Conservation (phyloP, 208 protist species). For the Trypanosoma theileri region DNA sequence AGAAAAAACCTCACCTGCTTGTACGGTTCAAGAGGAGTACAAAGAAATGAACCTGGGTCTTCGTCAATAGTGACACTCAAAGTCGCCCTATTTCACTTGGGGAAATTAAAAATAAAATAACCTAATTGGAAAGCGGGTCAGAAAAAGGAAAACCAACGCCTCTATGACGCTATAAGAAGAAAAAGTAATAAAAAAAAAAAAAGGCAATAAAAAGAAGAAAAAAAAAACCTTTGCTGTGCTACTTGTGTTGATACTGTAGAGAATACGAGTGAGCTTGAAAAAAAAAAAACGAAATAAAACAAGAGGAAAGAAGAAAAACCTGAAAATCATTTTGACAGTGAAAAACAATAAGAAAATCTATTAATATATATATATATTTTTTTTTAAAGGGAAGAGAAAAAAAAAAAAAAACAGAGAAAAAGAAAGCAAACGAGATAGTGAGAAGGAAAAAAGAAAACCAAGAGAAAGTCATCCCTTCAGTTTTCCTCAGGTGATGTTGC, state of each 20-base stretch:
- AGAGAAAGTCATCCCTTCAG: not conserved
- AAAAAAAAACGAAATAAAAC: constrained; percentile 12
- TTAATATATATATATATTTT: not conserved
- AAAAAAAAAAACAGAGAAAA: constrained; percentile 2
- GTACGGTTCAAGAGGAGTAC: too few species aligned
- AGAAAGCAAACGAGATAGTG: constrained; percentile 3
- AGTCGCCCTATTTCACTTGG: too few species aligned
- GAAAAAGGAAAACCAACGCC: too few species aligned
- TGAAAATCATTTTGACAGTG: not conserved
- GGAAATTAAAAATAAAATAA: too few species aligned
- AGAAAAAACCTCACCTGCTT: not conserved
- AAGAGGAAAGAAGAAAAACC: constrained; percentile 14
- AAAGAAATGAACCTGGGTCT: too few species aligned
- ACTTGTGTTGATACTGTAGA: not conserved
- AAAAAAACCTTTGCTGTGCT: not conserved
- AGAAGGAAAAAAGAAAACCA: constrained; percentile 7
- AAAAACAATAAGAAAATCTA: constrained; percentile 21
- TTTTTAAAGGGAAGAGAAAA: not conserved
- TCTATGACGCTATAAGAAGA: not conserved
- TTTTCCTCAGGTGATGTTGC: not conserved
- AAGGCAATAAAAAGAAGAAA: constrained; percentile 8
- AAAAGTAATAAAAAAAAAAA: constrained; percentile 1
- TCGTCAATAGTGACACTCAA: too few species aligned
- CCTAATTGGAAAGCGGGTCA: too few species aligned
- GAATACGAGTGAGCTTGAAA: not conserved